A percentile compares a stretch with the other conserved stretches of the same genome.
Evolutionary conservation across 2,329 filamentous ascomycete species (phyloP).

Genomic region (Drechslerella dactyloides): DNA sequence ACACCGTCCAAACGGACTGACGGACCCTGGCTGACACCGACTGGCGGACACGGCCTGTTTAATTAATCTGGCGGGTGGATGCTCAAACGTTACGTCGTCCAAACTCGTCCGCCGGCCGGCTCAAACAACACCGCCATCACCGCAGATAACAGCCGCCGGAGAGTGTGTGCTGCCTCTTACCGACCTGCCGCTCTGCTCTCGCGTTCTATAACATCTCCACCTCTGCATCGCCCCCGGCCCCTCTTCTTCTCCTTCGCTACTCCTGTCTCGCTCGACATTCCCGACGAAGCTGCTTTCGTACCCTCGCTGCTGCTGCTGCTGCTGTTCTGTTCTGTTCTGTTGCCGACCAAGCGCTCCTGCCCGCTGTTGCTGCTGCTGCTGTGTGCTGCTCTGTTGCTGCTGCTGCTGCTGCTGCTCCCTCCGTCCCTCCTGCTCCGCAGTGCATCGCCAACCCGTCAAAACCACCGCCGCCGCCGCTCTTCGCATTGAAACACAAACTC

Average conservation of each 20-base stretch:
- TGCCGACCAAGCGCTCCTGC: too few relatives aligned
- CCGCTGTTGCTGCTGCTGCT: background rate
- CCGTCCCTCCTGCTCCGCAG: background rate
- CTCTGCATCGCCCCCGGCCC: too few relatives aligned
- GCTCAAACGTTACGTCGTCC: too few relatives aligned
- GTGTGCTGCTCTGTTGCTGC: background rate
- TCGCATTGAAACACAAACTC: conserved; percentile 15
- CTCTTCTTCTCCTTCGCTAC: too few relatives aligned
- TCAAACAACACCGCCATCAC: too few relatives aligned
- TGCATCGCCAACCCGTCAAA: background rate
- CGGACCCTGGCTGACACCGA: background rate
- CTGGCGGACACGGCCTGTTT: background rate
- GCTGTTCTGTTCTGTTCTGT: background rate
- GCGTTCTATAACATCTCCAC: too few relatives aligned
- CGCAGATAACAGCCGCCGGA: too few relatives aligned
- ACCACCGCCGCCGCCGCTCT: conserved; percentile 3
- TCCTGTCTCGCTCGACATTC: too few relatives aligned
- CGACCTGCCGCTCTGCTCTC: too few relatives aligned
- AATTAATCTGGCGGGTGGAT: too few relatives aligned
- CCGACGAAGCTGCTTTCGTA: background rate
- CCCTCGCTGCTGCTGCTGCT: background rate
- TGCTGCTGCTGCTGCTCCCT: background rate
- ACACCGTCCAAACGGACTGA: background rate
- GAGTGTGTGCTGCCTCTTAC: too few relatives aligned
- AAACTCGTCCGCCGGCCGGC: too few relatives aligned